Base-by-base conservation (phyloP, 305 asterid species). In the Fraxinus dipetala region DNA sequence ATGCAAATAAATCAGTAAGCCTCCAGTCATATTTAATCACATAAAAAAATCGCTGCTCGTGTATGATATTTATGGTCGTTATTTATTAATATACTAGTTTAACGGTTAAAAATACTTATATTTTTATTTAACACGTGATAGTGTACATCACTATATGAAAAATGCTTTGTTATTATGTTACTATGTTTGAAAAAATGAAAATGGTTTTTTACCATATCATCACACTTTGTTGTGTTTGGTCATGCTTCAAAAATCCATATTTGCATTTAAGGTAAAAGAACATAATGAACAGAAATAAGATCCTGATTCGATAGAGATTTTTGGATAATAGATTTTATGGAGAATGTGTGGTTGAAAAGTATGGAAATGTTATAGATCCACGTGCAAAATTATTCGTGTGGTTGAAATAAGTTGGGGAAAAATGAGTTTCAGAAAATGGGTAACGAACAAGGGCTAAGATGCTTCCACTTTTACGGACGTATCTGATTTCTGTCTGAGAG, bases 1-100 rank as follows among this genome's bases (percentile, higher is more conserved):
- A 84, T 36, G 85, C 85, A 76, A 74, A 76, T 43, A 85, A 87
- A 76, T 92, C 98, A 18, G 98, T 94, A 86, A 89, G 97, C 65
- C 65, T 34, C 22, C 18, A 20, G 10, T 69, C n/a, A 69, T 30
- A 69, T 4, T 69, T 69, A 69, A 63, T 63, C n/a, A 10, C 35
- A 63, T 22, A 61, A 61, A 51, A 9, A 59, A 22, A 22, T 10
- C 72, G 22, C 32, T 8, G 56, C 72, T 20, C 5, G 18, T 67
- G 73, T 31, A 67, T 67, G 35, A 11, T 67, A 67, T 26, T 67
- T 10, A 3, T 8, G 4, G 32, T 61, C 14, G 3, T 61, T 24
- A 61, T 61, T 9, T 61, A 61, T 61, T 8, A 1, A 22, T 61
- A 24, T 61, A 20, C 8, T 16, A 24, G 14, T 22, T 18, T 59